These are phyloP conservation scores for Ciborinia camelliae DNA, from an alignment of 2,329 filamentous ascomycete species.

Conservation along the genomic window DNA sequence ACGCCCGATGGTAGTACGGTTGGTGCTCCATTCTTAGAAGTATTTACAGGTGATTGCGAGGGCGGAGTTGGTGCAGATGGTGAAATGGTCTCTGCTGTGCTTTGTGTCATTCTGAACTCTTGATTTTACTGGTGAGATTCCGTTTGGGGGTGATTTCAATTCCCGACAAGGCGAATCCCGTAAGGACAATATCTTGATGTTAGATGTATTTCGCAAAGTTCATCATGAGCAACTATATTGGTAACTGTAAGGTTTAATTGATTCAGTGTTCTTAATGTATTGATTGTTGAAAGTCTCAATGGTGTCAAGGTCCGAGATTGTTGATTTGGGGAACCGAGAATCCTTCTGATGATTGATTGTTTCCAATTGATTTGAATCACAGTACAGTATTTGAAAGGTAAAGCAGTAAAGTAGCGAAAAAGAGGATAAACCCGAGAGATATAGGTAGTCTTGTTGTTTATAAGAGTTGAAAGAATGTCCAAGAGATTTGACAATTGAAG, in stretches of 20 bases:
- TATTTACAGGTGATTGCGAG: slow-evolving; percentile 30
- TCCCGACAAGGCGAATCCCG: neutral
- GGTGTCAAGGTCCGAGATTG: neutral
- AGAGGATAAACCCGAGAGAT: no score
- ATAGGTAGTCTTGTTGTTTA: no score
- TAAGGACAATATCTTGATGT: neutral
- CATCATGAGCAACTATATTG: slow-evolving; percentile 4
- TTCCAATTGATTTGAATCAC: slow-evolving; percentile 7
- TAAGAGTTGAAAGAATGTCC: neutral
- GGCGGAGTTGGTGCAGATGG: slow-evolving; percentile 38
- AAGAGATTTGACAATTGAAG: slow-evolving; percentile 8
- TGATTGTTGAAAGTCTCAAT: neutral
- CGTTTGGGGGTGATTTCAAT: neutral
- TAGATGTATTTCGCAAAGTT: slow-evolving; percentile 9
- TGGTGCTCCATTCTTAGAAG: slow-evolving; percentile 30
- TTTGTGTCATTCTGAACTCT: slow-evolving; percentile 30
- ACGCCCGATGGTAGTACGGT: slow-evolving; percentile 31
- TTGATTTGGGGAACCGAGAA: neutral
- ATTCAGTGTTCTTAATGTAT: neutral
- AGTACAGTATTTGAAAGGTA: no score
- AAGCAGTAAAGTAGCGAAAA: neutral
- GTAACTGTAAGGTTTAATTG: neutral
- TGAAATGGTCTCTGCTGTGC: slow-evolving; percentile 38
- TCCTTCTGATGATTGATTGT: neutral
- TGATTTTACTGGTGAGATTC: neutral